phyloP scores from a whole-genome alignment of 352 stramenopile species.

The Phytophthora citricola region DNA sequence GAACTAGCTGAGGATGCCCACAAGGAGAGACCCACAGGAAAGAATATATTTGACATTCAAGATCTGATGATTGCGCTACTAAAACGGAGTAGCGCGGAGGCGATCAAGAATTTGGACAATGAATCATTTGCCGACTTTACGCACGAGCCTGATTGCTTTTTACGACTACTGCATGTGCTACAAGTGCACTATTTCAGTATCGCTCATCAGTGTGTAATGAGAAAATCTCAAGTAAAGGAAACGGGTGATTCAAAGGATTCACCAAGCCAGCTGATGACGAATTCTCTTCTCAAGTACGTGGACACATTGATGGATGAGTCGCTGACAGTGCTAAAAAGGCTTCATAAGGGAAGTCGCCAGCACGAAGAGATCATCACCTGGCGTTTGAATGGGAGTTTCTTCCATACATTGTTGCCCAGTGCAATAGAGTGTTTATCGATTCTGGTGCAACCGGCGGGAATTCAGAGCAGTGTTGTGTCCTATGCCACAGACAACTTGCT shows the following conservation, averaged over 20 bases:
- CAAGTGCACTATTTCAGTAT: slow-evolving; percentile 57
- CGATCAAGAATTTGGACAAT: slow-evolving; percentile 29
- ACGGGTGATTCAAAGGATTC: not conserved
- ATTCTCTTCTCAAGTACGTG: slow-evolving; percentile 47
- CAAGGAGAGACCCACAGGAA: slow-evolving; percentile 5
- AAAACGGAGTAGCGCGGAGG: slow-evolving; percentile 29
- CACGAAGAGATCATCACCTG: slow-evolving; percentile 61
- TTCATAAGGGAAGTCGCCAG: slow-evolving; percentile 61
- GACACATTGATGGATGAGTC: slow-evolving; percentile 45
- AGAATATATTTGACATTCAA: slow-evolving; percentile 22
- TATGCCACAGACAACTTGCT: slow-evolving; percentile 14
- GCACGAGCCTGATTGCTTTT: slow-evolving; percentile 33
- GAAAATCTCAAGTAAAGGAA: not conserved
- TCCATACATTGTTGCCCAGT: slow-evolving; percentile 50
- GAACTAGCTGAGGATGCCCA: not conserved
- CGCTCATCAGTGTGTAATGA: slow-evolving; percentile 11
- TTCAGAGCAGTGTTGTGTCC: not conserved
- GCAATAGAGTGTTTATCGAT: slow-evolving; percentile 57
- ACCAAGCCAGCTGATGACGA: slow-evolving; percentile 28
- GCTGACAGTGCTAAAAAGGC: slow-evolving; percentile 45
- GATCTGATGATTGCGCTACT: slow-evolving; percentile 32
- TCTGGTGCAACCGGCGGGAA: slow-evolving; percentile 21
- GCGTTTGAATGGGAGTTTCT: slow-evolving; percentile 59
- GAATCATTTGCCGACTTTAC: slow-evolving; percentile 24
- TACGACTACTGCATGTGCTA: slow-evolving; percentile 43